These are phyloP conservation scores for Dryas integrifolia DNA, from an alignment of 331 rosid species.

Conservation along the genomic window DNA sequence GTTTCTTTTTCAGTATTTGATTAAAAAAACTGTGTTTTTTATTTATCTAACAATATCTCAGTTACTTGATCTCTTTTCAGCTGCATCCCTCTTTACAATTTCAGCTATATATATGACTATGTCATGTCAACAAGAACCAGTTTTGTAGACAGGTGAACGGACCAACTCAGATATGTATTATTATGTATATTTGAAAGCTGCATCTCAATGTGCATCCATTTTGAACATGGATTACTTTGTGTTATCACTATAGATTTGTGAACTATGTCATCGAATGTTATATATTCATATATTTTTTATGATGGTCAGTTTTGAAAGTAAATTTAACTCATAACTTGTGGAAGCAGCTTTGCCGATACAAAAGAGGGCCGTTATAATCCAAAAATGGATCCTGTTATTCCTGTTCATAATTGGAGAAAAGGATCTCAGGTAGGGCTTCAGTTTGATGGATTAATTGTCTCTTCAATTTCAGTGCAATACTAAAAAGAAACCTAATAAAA, in stretches of 20 bases:
- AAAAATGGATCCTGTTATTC: conserved; percentile 79
- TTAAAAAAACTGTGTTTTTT: not conserved
- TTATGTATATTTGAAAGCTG: not conserved
- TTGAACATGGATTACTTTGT: not conserved
- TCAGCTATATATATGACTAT: conserved; percentile 87
- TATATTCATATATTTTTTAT: not conserved
- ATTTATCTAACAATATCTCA: conserved; percentile 54
- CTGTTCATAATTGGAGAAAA: conserved; percentile 89
- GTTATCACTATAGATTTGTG: not conserved
- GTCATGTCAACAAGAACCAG: conserved; percentile 81
- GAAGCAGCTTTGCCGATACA: conserved; percentile 86
- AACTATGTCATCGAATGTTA: not conserved
- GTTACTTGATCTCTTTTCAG: conserved; percentile 73
- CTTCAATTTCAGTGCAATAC: conserved; percentile 17
- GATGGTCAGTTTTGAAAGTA: not conserved
- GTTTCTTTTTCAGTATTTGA: not conserved
- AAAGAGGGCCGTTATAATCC: conserved; percentile 97
- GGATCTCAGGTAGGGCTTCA: conserved; percentile 81
- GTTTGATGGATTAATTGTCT: conserved; percentile 13
- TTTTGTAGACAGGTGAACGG: conserved; percentile 88
- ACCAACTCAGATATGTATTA: not conserved
- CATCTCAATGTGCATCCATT: not conserved
- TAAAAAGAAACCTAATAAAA: conserved; percentile 6
- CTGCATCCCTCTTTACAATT: conserved; percentile 94
- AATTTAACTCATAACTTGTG: conserved; percentile 23